These are phyloP conservation scores for Ganoderma leucocontextum DNA, from an alignment of 1,284 basidiomycete genomes.

Conservation along the genomic window DNA sequence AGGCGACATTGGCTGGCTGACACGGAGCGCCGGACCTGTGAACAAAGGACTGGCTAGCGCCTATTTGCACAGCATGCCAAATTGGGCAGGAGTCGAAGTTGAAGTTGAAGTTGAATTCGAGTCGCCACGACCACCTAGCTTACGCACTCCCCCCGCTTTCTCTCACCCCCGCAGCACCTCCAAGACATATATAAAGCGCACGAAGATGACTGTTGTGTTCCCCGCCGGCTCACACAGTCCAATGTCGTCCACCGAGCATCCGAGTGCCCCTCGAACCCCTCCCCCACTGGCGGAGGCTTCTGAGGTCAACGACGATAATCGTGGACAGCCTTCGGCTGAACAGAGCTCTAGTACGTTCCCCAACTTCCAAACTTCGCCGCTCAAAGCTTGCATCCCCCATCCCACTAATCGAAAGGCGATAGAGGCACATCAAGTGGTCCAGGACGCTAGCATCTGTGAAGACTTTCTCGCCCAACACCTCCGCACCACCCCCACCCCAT, in stretches of 20 bases:
- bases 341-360: constrained; percentile 9
- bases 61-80: too few relatives aligned
- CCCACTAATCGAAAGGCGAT: neutral
- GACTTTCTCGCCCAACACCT: neutral
- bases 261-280: too few relatives aligned
- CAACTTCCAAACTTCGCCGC: neutral
- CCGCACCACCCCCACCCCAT: neutral
- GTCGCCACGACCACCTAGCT: too few relatives aligned
- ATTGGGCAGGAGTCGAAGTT: too few relatives aligned
- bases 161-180: constrained; percentile 65
- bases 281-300: neutral
- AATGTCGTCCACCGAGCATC: too few relatives aligned
- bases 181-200: constrained; percentile 1
- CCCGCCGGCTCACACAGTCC: neutral
- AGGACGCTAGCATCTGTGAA: neutral
- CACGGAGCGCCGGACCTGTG: too few relatives aligned
- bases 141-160: neutral
- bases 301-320: constrained; percentile 8
- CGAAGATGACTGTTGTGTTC: too few relatives aligned
- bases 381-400: neutral
- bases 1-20: too few relatives aligned
- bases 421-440: neutral
- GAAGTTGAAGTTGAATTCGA: too few relatives aligned
- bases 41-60: too few relatives aligned
- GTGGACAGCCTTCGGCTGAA: neutral